Conservation (phyloP, 139 green algal species). For the Tetraselmis striata region DNA sequence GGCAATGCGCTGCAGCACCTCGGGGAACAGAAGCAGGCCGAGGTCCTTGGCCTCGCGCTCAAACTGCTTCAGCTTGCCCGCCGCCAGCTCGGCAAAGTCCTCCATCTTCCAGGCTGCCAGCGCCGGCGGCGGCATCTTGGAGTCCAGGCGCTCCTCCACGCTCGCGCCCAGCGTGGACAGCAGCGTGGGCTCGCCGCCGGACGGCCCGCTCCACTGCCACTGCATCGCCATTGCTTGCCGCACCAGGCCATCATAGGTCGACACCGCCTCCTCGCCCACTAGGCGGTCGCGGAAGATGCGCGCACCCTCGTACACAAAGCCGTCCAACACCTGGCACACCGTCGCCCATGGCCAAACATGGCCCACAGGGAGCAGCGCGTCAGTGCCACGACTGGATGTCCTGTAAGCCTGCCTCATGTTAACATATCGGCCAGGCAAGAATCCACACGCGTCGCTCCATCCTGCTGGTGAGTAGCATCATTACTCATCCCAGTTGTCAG, state of each 20-base stretch:
- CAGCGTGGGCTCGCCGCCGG: not conserved
- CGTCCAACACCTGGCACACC: constrained; percentile 35
- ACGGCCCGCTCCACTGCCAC: not conserved
- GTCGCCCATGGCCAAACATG: constrained; percentile 14
- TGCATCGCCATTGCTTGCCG: constrained; percentile 2
- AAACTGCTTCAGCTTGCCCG: constrained; percentile 51
- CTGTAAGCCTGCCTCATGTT: too few relatives aligned
- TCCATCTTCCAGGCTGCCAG: constrained; percentile 32
- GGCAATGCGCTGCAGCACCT: constrained; percentile 50
- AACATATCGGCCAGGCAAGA: too few relatives aligned
- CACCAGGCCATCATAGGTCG: constrained; percentile 32
- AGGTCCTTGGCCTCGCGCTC: constrained; percentile 61
- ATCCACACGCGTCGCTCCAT: too few relatives aligned
- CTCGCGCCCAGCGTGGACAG: constrained; percentile 25
- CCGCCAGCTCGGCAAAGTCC: constrained; percentile 40
- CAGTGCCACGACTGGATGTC: too few relatives aligned
- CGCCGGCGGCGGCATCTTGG: constrained; percentile 4
- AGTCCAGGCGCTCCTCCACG: constrained; percentile 29
- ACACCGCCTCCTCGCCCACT: constrained; percentile 19
- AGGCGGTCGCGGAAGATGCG: constrained; percentile 58
- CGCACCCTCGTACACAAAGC: constrained; percentile 41
- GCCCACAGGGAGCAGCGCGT: too few relatives aligned
- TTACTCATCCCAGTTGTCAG: too few relatives aligned
- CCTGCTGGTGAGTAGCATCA: too few relatives aligned
- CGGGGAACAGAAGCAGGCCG: constrained; percentile 43